phyloP scores from a whole-genome alignment of 352 stramenopile species.

The Thalassiosira livingstoniorum region DNA sequence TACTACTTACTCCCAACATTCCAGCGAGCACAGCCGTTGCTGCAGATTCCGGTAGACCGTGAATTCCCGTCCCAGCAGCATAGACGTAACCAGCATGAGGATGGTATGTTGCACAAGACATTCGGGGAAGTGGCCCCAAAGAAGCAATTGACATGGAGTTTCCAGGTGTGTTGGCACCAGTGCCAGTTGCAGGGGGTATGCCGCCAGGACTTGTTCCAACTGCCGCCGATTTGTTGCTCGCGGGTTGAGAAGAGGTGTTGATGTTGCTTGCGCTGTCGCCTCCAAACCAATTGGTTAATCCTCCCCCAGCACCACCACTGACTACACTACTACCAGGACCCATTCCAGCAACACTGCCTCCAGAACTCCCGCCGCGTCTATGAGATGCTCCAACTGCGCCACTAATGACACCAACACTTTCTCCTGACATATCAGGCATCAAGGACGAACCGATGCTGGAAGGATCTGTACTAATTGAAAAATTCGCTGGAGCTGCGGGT shows the following conservation, averaged over 20 bases:
- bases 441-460: not conserved
- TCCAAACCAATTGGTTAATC: not conserved
- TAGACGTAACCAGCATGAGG: slow-evolving; percentile 66
- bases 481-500: slow-evolving; percentile 2
- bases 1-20: slow-evolving; percentile 2
- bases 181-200: not conserved
- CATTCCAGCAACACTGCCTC: not conserved
- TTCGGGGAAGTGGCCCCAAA: slow-evolving; percentile 49
- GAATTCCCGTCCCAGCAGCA: slow-evolving; percentile 60
- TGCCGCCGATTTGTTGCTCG: too few species aligned
- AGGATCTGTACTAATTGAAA: not conserved
- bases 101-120: slow-evolving; percentile 75
- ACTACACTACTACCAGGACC: not conserved
- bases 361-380: not conserved
- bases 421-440: not conserved
- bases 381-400: not conserved
- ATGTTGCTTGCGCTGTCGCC: not conserved
- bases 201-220: not conserved
- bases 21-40: slow-evolving; percentile 26
- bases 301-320: too few species aligned
- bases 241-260: too few species aligned
- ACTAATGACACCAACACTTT: not conserved
- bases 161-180: slow-evolving; percentile 2
- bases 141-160: not conserved
- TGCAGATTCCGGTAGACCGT: slow-evolving; percentile 28